These are phyloP conservation scores for Halophytophthora batemanensis DNA, from an alignment of 352 stramenopile genomes.

Conservation along the genomic window DNA sequence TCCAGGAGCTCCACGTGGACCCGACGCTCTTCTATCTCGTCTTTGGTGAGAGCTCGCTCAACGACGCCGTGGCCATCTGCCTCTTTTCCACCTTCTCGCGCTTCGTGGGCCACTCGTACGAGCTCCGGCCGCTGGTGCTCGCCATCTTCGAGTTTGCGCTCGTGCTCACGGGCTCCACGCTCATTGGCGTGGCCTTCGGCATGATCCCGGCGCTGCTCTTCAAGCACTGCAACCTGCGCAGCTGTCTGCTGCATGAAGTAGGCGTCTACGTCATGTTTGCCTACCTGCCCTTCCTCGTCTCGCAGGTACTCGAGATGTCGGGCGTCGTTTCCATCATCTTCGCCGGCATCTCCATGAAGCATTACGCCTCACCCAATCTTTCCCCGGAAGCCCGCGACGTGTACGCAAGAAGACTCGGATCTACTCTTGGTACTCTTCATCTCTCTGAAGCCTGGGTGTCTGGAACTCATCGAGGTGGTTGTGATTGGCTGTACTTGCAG, in stretches of 20 bases:
- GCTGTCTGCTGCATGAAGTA: constrained; percentile 86
- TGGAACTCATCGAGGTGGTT: constrained; percentile 2
- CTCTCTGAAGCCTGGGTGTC: too few relatives aligned
- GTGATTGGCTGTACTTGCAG: constrained; percentile 31
- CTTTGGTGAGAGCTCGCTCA: constrained; percentile 94
- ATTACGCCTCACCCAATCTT: constrained; percentile 89
- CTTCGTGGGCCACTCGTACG: constrained; percentile 89
- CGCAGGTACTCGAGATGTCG: constrained; percentile 76
- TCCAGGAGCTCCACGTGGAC: constrained; percentile 88
- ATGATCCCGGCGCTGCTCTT: constrained; percentile 86
- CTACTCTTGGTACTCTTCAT: neutral
- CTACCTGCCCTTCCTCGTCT: constrained; percentile 76
- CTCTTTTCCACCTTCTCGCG: constrained; percentile 92
- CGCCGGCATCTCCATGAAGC: constrained; percentile 88
- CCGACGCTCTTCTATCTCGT: constrained; percentile 94
- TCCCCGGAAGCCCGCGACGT: constrained; percentile 71
- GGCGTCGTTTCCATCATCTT: constrained; percentile 95
- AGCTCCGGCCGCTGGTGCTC: constrained; percentile 68
- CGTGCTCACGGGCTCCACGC: constrained; percentile 84
- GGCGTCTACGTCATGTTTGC: constrained; percentile 87
- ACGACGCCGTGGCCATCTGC: constrained; percentile 93
- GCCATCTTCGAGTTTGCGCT: constrained; percentile 89
- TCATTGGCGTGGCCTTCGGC: constrained; percentile 86
- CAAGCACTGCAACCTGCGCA: constrained; percentile 89
- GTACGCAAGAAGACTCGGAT: constrained; percentile 30